Base-by-base conservation (phyloP, 164 flowering plant species). In the Vitis riparia region DNA sequence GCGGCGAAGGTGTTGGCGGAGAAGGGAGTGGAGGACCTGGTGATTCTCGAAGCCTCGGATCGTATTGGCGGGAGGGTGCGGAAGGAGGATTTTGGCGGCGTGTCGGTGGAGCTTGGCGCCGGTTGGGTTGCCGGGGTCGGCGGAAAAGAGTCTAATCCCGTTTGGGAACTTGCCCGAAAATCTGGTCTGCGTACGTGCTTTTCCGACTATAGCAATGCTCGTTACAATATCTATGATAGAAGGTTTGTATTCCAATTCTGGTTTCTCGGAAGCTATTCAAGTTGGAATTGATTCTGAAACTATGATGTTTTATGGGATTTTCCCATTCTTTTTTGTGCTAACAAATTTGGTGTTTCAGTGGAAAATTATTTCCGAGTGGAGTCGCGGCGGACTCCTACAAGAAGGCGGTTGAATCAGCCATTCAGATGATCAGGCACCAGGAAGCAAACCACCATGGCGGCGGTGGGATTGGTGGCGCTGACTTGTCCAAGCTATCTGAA, bases 91-190 rank as follows among this genome's bases (percentile, higher is more conserved):
- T 94, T 94, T 76, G 89, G 93, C 8, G 93, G 87, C 47, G 79
- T 88, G 32, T 62, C 90, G 70, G 93, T 92, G 71, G 98, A 94
- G 80, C 85, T 87, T 57, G 98, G 98, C 3, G 98, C 98, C 13
- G 94, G 97, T 49, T 94, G 98, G 98, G 85, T 94, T 32, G 86
- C 80, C 72, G 97, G 98, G 15, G 97, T 92, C 44, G 97, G 97
- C 2, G 98, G 98, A 15, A 80, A 81, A 69, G 80, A 84, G 70
- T 68, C 89, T 17, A 94, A 94, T 58, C 98, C 98, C 1, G 87
- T 94, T 51, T 92, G 95, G 97, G 95, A 92, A 55, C 86, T 94
- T 53, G 97, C 95, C 11, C 14, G 63, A 9, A 58, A 79, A 47
- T 73, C 82, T 0, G 81, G 76, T n/a, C 88, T 92, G 62, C 87